Base-by-base conservation (phyloP, 2,329 filamentous ascomycete genomes). In the Allantophomopsis cytisporea region DNA sequence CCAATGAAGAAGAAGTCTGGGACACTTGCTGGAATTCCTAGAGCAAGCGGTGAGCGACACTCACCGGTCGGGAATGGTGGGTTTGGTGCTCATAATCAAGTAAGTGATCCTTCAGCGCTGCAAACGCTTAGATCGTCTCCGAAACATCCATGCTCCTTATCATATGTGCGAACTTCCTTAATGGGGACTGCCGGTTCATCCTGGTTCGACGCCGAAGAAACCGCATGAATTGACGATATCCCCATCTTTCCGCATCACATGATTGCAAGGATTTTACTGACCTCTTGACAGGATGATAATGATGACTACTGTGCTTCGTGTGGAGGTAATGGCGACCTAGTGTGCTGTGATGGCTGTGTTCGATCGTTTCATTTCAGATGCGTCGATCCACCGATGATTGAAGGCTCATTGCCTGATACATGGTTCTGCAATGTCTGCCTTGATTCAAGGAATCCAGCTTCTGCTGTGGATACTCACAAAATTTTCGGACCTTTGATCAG, bases 271-370 rank as follows among this genome's bases (percentile, higher is more conserved):
- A 28, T 28, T 28, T 28, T 10, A 12, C 23, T 28, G 23, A 28
- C 11, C 11, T 28, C 8, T 6, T 28, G 5, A 28, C 56, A 72
- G 68, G 66, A 74, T 49, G 81, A 94, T 45, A 94, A 94, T 59
- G 85, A 91, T 58, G 89, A 96, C 58, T 81, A 82, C 54, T 98
- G 89, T 64, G 80, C 80, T 45, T 77, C 86, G 35, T 98, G 91
- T 62, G 76, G 80, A 53, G 83, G 82, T 46, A 82, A 76, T 48
- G 89, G 89, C 41, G 77, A 86, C 50, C 73, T 98, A 46, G 71
- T 96, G 47, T 95, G 88, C 62, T 98, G 91, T 60, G 91, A 96
- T 63, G 84, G 83, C 45, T 98, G 91, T 62, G 75, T 80, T 44
- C 77, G 85, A 48, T 85, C 88, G 5, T 95, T 93, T 61, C 91